These are phyloP conservation scores for Lachnellula cervina DNA, from an alignment of 2,329 filamentous ascomycete genomes.

Conservation along the genomic window DNA sequence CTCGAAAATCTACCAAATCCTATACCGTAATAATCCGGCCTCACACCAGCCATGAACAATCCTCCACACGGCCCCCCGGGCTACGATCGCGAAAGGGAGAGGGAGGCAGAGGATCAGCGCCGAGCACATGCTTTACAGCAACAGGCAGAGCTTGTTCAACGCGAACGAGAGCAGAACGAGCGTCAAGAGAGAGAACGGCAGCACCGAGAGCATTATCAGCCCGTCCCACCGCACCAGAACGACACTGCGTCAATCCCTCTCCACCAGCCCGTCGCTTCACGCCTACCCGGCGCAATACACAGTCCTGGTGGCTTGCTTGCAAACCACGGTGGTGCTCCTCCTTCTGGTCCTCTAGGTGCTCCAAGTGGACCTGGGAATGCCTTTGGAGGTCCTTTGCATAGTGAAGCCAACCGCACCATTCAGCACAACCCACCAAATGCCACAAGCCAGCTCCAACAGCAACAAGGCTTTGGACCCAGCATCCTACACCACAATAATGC, in stretches of 20 bases:
- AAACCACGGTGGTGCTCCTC: slow-evolving; percentile 60
- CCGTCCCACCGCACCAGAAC: slow-evolving; percentile 71
- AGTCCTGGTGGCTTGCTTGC: slow-evolving; percentile 85
- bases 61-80: slow-evolving; percentile 27
- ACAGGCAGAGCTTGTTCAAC: slow-evolving; percentile 52
- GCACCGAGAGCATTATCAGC: slow-evolving; percentile 60
- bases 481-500: slow-evolving; percentile 42
- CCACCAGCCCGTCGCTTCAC: slow-evolving; percentile 87
- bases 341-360: slow-evolving; percentile 41
- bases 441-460: slow-evolving; percentile 40
- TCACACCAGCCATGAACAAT: slow-evolving; percentile 25
- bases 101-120: slow-evolving; percentile 48
- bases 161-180: slow-evolving; percentile 41
- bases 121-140: slow-evolving; percentile 46
- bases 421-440: slow-evolving; percentile 48
- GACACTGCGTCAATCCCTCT: slow-evolving; percentile 84
- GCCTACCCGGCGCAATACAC: slow-evolving; percentile 77
- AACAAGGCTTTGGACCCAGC: slow-evolving; percentile 52
- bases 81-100: slow-evolving; percentile 37
- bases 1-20: background rate
- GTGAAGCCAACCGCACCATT: slow-evolving; percentile 46
- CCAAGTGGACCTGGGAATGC: slow-evolving; percentile 33
- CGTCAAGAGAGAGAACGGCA: slow-evolving; percentile 52
- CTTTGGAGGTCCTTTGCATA: slow-evolving; percentile 53
- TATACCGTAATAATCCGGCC: background rate